Conservation (phyloP, 1,284 basidiomycete genomes). For the Marasmius fiardii region DNA sequence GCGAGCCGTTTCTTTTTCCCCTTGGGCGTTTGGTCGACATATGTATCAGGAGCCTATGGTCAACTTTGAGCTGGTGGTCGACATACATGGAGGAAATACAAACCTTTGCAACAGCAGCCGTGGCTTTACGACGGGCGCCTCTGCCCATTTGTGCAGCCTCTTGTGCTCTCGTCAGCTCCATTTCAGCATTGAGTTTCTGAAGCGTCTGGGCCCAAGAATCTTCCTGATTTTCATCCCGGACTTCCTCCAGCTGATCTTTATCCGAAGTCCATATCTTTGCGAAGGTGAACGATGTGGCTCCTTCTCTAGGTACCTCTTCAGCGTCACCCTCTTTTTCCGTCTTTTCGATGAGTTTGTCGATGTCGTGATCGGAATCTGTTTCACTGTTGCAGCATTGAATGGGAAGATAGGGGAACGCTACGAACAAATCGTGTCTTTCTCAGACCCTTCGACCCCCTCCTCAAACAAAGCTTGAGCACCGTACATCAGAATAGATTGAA, state of each 20-base stretch:
- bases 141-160: conserved; percentile 51
- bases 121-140: conserved; percentile 67
- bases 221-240: conserved; percentile 47
- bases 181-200: conserved; percentile 53
- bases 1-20: conserved; percentile 23
- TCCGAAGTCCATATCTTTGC: conserved; percentile 87
- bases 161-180: conserved; percentile 27
- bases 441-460: conserved; percentile 50
- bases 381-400: conserved; percentile 1
- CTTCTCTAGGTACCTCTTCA: conserved; percentile 41
- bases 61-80: background rate
- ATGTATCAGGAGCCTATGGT: conserved; percentile 19
- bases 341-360: conserved; percentile 80
- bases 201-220: conserved; percentile 80
- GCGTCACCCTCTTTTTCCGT: conserved; percentile 72
- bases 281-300: conserved; percentile 66
- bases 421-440: conserved; percentile 69
- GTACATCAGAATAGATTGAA: conserved; percentile 79
- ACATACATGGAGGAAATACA: background rate
- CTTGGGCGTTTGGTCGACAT: conserved; percentile 26
- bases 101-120: conserved; percentile 50
- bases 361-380: conserved; percentile 72
- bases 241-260: conserved; percentile 65
- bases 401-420: conserved; percentile 6
- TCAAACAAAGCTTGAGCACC: conserved; percentile 82